Evolutionary conservation across 2,329 filamentous ascomycete genomes (phyloP), one percentile per base, ranked within the genome.

Genomic region (Colletotrichum destructivum): DNA sequence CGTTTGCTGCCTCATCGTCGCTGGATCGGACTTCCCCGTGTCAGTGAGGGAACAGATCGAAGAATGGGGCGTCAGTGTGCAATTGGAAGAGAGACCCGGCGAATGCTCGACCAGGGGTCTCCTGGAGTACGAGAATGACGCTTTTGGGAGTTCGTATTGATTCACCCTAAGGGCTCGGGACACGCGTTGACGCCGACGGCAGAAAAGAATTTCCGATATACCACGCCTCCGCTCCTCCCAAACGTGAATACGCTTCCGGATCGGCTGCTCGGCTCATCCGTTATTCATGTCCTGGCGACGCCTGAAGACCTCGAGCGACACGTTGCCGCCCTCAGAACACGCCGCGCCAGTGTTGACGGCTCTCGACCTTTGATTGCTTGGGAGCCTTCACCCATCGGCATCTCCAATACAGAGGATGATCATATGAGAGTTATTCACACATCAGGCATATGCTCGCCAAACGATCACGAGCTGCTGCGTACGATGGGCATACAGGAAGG

Each of bases 381-480:
- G 70, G 70, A 72, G 31, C 66, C 70, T 4, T 69, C 66, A 0
- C 62, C 66, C n/a, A 46, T 69, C 13, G n/a, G 44, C 18, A 59
- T 54, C 38, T 23, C 42, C 12, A 15, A 16, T 1, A 26, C 35
- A 3, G 11, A 21, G 21, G 38, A 23, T 31, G 35, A n/a, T 11
- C 66, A 69, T 2, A 2, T 35, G 1, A 16, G 26, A 15, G 61
- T 8, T 1, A 18, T 59, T 3, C 12, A 12, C 11, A 2, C 2
- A 5, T 44, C 42, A 15, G 23, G 52, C 9, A 47, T 59, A 2
- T 1, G 60, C 7, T 70, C 61, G 0, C 62, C 67, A 31, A 66
- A 61, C 23, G 55, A 61, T 23, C 15, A 55, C 31, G 56, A 64
- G 13, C n/a, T 47, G 9, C 35, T 70, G 8, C 23, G 16, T 9